Base-by-base conservation (phyloP, 2,329 filamentous ascomycete species). In the Epichloe sylvatica region DNA sequence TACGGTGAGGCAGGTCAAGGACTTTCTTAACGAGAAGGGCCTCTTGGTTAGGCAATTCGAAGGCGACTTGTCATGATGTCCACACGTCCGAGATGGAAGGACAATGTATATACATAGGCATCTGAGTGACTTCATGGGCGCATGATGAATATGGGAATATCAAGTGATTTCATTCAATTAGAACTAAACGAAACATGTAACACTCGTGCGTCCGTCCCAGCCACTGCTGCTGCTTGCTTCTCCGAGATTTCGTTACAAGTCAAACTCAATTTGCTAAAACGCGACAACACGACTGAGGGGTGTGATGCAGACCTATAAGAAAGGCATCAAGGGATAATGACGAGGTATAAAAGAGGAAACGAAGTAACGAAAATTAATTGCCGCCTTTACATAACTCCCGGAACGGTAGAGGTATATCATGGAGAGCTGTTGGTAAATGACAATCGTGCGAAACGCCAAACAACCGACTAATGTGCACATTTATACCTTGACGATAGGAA, bases 1-100 rank as follows among this genome's bases (percentile, higher is more conserved):
- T 67, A 95, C 90, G 0, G 91, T 98, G 15, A 83, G 81, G 65
- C 83, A 97, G 61, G 92, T 98, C 45, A 98, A 98, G 69, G 84
- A 94, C 52, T 78, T 86, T 61, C 67, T 98, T 52, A 73, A 74
- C 23, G 72, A 76, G 36, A 78, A 81, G 60, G 86, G 86, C 0
- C 72, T 95, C 51, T 65, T 87, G 51, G 84, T 96, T n/a, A 77
- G 92, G 54, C 78, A 81, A 51, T 88, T 84, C 60, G 91, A 96
- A 57, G 74, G 74, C 1, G 71, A 70, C 7, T 52, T 73, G 59
- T 51, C 42, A 38, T 68, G 55, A 55, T 46, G n/a, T 11, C 30
- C 19, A 34, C 6, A 13, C 45, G 30, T 25, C n/a, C 19, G 25
- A 45, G 11, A 46, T 23, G 19, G 19, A 5, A 13, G 41, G 38